Evolutionary conservation across 139 green algal genomes (phyloP), one percentile per base, ranked within the genome.

Genomic region (Chlamydomonas applanata): DNA sequence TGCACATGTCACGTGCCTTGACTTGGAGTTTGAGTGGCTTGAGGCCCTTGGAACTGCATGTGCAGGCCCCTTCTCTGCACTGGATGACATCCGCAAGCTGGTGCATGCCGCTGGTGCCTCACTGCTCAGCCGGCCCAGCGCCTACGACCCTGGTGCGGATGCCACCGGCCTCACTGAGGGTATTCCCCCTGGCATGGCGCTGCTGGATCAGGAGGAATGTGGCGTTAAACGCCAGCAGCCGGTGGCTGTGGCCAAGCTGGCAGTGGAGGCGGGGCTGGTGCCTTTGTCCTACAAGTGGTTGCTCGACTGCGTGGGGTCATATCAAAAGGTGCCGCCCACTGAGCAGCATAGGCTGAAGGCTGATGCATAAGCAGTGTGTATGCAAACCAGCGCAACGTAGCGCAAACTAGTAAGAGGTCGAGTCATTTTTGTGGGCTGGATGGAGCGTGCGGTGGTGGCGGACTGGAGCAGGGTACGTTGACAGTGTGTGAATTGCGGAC

Each of bases 241-340:
- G 0, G 49, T n/a, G 2, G 74, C 66, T 13, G 25, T 73, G 73
- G 20, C 66, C 11, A 27, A 36, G 9, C 19, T 40, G 3, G 74
- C 74, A 2, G 66, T 62, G 40, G 46, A 35, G n/a, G 56, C 2
- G 11, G 46, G 40, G 1, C 36, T 71, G 35, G 49, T 46, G 24
- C 44, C 68, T 3, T 16, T 79, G 36, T 79, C 74, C 36, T 75
- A 74, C 54, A 79, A 71, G 24, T 79, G 74, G 74, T n/a, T 79
- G 36, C 30, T 75, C 54, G 56, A 73, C 19, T 66, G 66, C 54
- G 66, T 62, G 4, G 74, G 66, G 2, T 36, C 36, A 2, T 73
- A 79, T 49, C 30, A 36, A 1, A 1, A 53, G 1, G 53, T 13
- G 35, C 35, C 64, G 19, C 33, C n/a, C n/a, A n/a, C n/a, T 19